phyloP scores from a whole-genome alignment of 176 grass and related monocot species.

The Oryza nivara region DNA sequence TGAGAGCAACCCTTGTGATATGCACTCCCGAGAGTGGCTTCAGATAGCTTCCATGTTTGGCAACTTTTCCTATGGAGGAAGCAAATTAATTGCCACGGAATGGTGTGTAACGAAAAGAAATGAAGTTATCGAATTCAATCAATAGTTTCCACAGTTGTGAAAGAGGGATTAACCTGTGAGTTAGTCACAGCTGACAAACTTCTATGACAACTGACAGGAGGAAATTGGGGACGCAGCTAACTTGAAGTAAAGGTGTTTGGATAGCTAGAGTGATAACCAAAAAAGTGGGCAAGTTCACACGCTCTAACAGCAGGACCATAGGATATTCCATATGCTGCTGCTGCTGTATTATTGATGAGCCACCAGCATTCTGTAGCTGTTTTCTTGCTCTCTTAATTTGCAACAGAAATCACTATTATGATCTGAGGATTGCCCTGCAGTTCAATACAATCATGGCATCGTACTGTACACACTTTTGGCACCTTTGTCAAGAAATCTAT shows the following conservation, averaged over 20 bases:
- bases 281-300: background rate
- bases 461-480: conserved; percentile 4
- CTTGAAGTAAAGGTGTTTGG: background rate
- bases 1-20: conserved; percentile 26
- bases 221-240: background rate
- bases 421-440: background rate
- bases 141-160: background rate
- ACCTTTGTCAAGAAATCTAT: conserved; percentile 24
- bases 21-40: background rate
- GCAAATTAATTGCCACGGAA: conserved; percentile 28
- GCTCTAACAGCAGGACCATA: background rate
- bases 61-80: conserved; percentile 21
- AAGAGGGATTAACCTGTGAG: background rate
- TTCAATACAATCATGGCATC: background rate
- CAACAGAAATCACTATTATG: background rate
- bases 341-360: conserved; percentile 13
- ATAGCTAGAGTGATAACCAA: background rate
- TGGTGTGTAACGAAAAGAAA: conserved; percentile 5
- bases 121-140: background rate
- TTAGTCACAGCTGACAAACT: conserved; percentile 22
- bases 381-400: background rate
- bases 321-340: conserved; percentile 26
- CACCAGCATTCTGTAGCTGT: background rate
- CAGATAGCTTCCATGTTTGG: conserved; percentile 35
- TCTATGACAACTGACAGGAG: background rate